Percentiles rank a stretch among this genome's conserved stretches.
phyloP scores from a whole-genome alignment of 2,329 filamentous ascomycete species.

The Leptodontidium sp. region DNA sequence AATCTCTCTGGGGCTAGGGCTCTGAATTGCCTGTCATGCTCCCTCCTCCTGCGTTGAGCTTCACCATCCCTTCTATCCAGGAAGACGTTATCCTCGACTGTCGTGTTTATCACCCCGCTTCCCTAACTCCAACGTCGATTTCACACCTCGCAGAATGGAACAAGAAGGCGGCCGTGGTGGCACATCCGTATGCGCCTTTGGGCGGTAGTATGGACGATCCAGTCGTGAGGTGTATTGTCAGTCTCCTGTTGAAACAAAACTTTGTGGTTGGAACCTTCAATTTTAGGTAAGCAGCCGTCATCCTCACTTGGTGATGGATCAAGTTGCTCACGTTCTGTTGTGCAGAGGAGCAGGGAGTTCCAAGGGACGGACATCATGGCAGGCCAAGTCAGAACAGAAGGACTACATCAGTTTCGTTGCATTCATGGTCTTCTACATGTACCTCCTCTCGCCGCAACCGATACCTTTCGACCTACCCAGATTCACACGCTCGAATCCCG shows the following conservation, averaged over 20 bases:
- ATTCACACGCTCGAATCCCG: constrained; percentile 33
- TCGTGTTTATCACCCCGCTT: constrained; percentile 78
- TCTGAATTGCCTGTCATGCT: constrained; percentile 53
- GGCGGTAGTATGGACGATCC: constrained; percentile 87
- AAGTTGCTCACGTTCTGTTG: background rate
- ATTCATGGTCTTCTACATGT: constrained; percentile 79
- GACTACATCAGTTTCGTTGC: constrained; percentile 88
- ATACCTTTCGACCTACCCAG: constrained; percentile 22
- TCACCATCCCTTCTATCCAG: constrained; percentile 85
- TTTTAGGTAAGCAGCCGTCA: constrained; percentile 69
- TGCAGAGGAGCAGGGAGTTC: constrained; percentile 78
- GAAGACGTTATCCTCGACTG: constrained; percentile 81
- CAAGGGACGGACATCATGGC: constrained; percentile 86
- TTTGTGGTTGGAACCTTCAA: constrained; percentile 90
- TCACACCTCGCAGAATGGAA: constrained; percentile 44
- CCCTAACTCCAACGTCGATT: constrained; percentile 45
- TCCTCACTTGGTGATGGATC: background rate
- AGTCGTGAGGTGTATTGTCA: constrained; percentile 72
- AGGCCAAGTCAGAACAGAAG: constrained; percentile 77
- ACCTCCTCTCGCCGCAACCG: constrained; percentile 50
- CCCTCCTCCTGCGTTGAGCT: constrained; percentile 65
- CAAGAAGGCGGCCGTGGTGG: constrained; percentile 70
- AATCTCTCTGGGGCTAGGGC: constrained; percentile 28
- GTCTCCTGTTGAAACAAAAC: constrained; percentile 67
- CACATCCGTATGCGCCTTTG: constrained; percentile 89